Evolutionary conservation across 2,329 filamentous ascomycete species (phyloP).

Genomic region (Fusarium anguioides): DNA sequence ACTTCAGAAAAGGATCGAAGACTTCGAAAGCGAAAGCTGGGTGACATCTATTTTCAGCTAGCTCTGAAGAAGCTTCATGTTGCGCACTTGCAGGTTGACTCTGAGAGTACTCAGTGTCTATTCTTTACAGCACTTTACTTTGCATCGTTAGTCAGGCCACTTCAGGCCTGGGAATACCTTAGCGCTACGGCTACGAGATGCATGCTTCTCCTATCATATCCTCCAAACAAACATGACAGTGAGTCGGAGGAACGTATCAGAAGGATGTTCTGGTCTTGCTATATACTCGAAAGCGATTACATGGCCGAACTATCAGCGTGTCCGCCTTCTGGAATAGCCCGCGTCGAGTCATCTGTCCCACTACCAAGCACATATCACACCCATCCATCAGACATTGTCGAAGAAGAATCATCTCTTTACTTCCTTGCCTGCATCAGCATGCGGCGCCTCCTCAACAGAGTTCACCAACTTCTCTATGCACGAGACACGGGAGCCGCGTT

Average conservation of each 20-base stretch:
- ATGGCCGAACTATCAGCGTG: conserved; percentile 63
- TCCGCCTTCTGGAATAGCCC: conserved; percentile 61
- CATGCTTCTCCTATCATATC: conserved; percentile 60
- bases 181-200: conserved; percentile 62
- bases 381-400: conserved; percentile 52
- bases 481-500: conserved; percentile 57
- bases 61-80: conserved; percentile 59
- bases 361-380: conserved; percentile 61
- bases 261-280: conserved; percentile 66
- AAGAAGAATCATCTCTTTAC: conserved; percentile 62
- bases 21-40: conserved; percentile 50
- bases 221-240: conserved; percentile 46
- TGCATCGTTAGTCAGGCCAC: conserved; percentile 60
- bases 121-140: conserved; percentile 65
- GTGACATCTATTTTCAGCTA: conserved; percentile 58
- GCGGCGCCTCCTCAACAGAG: conserved; percentile 59
- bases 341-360: conserved; percentile 62
- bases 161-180: conserved; percentile 65
- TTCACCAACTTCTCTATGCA: conserved; percentile 62
- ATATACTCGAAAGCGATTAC: conserved; percentile 65
- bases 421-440: conserved; percentile 66
- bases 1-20: conserved; percentile 47
- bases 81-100: conserved; percentile 59
- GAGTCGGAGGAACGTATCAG: conserved; percentile 61
- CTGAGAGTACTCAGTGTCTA: conserved; percentile 60